Base-by-base conservation (phyloP, 2,329 filamentous ascomycete species). In the Aspergillus intermedius region DNA sequence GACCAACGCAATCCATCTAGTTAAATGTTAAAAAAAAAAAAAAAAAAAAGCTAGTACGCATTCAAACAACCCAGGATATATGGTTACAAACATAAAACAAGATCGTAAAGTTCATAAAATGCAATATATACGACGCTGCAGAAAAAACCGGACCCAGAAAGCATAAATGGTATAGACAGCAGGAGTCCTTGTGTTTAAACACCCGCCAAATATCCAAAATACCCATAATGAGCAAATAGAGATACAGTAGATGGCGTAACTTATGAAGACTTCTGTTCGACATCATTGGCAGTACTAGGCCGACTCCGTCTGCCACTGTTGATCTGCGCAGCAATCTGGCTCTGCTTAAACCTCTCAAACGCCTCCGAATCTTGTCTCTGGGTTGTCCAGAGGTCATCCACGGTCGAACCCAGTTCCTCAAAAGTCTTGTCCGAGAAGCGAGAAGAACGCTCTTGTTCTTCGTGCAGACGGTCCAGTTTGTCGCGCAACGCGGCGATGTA, bases 241-340 rank as follows among this genome's bases (percentile, higher is more conserved):
- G 15, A 35, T n/a, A 35, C 13, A 35, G n/a, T n/a, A n/a, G 6
- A 35, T 42, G 39, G 17, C 19, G 5, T 43, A 7, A 43, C 5
- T 25, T 40, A 40, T 22, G 17, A 40, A 12, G 41, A 25, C 42
- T 32, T 44, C 28, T 40, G 17, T 17, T 42, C 34, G 9, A 17
- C 15, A 30, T 45, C 39, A 58, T 51, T 30, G 54, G 13, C 52
- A 40, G 37, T 40, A 17, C 7, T 10, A 21, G 37, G 37, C 15
- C 37, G 37, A 21, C 37, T 54, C 25, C 61, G 55, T 39, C 63
- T 54, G 10, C 69, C 69, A 39, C 67, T 69, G 53, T 74, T 74
- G 23, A 73, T 69, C 50, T 74, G 70, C 12, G 73, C 72, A 3
- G 72, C 73, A 44, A 75, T 68, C 48, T 75, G 73, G 13, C 67